Evolutionary conservation across 306 rosid genomes (phyloP), one percentile per base, ranked within the genome.

Genomic region (Lathyrus aphaca): DNA sequence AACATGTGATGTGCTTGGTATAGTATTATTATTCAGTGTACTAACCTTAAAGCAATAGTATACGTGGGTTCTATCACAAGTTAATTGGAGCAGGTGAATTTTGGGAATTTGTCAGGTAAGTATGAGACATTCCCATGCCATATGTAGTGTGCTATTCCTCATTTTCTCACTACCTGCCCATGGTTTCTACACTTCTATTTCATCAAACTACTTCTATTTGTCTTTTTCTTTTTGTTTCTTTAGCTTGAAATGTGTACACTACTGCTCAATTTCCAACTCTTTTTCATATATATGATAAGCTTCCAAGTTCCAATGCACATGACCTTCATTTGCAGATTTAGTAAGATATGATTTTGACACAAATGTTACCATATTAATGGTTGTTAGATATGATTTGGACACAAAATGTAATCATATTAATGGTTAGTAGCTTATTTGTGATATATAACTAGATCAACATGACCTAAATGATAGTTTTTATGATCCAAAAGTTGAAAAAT

Each of bases 61-160:
- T 50, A 68, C 21, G 23, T 63, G 37, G 44, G 70, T 63, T 66
- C 6, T 76, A 63, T 18, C 55, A 66, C 51, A 59, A 77, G 63
- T 32, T 54, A 43, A 44, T 66, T 71, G 79, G 80, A 78, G 90
- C 86, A 82, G 90, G 78, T 89, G 84, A 81, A 83, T 72, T 42
- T 32, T 35, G 57, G 66, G 56, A 59, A 68, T 38, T 78, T 82
- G 91, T 84, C 85, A 66, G 79, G 81, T 76, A 17, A 82, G 77
- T 38, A 61, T 48, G 85, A 69, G 81, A 83, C 92, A 86, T 43
- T 82, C 72, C 80, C 85, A 84, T 78, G 89, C 67, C 60, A 71
- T 57, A 42, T 32, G 50, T 57, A 15, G 39, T 53, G 29, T 76
- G 45, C 14, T 46, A 38, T 74, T 51, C 37, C 73, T 53, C 39